Evolutionary conservation across 257 asterid species (phyloP).

Genomic region (Plantago major): DNA sequence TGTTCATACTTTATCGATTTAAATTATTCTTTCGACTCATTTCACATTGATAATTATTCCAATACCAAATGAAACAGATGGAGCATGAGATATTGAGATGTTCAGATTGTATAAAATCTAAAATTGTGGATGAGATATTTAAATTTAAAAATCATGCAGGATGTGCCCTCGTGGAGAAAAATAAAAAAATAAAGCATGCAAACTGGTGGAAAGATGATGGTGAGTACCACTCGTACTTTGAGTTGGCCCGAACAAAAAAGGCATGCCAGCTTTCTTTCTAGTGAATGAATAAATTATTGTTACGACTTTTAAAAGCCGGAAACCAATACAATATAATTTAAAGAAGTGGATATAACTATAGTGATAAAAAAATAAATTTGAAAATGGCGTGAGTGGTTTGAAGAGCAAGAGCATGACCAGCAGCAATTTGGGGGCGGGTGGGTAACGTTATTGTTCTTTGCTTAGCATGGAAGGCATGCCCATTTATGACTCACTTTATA

Average conservation of each 20-base stretch:
- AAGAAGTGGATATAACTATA: no score
- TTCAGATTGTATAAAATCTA: no score
- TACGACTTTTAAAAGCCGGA: no score
- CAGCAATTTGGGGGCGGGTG: not conserved
- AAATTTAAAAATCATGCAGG: not conserved
- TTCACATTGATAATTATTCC: no score
- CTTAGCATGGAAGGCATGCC: conserved; percentile 9
- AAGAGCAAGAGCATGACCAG: not conserved
- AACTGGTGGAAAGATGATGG: not conserved
- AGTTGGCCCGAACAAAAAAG: not conserved
- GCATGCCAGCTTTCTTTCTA: not conserved
- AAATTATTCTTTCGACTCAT: no score
- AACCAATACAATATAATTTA: no score
- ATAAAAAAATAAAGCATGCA: not conserved
- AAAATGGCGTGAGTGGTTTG: not conserved
- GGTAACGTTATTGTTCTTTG: not conserved
- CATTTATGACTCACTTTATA: no score
- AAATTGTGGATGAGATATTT: not conserved
- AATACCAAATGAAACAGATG: no score
- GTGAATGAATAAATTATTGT: not conserved
- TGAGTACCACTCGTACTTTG: not conserved
- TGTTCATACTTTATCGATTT: no score
- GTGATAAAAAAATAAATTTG: no score
- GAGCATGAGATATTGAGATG: no score
- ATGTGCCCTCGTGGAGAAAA: not conserved